Conservation (phyloP, 2,329 filamentous ascomycete species). For the Epichloe aotearoae region DNA sequence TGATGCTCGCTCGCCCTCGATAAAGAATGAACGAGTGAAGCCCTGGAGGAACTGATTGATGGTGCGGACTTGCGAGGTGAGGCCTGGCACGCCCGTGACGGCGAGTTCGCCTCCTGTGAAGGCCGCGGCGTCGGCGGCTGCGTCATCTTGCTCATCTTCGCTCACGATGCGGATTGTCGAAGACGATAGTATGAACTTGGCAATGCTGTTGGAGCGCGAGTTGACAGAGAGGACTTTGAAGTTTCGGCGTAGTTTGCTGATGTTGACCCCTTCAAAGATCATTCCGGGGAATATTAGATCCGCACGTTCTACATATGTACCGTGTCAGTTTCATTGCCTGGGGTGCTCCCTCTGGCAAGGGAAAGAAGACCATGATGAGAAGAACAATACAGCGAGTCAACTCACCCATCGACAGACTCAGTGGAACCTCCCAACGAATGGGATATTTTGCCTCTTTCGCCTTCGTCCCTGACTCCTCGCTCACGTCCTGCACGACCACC, state of each 20-base stretch:
- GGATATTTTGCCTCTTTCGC: constrained; percentile 17
- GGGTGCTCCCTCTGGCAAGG: too few relatives aligned
- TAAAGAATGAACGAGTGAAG: constrained; percentile 30
- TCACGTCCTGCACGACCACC: constrained; percentile 48
- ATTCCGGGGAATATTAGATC: constrained; percentile 59
- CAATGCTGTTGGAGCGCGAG: constrained; percentile 28
- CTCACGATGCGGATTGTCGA: constrained; percentile 26
- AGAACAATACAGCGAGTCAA: background rate
- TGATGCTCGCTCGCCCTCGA: constrained; percentile 22
- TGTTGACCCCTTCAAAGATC: constrained; percentile 47
- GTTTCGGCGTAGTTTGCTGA: constrained; percentile 17
- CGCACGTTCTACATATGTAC: constrained; percentile 33
- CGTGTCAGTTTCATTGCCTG: background rate
- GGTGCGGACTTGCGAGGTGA: constrained; percentile 47
- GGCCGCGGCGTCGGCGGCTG: constrained; percentile 7
- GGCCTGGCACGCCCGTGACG: constrained; percentile 50
- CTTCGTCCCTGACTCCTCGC: constrained; percentile 22
- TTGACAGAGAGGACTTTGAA: constrained; percentile 49
- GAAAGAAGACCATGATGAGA: background rate
- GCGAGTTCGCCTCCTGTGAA: constrained; percentile 22
- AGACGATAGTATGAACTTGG: constrained; percentile 26
- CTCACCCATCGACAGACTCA: constrained; percentile 23
- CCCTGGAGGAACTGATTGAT: constrained; percentile 54
- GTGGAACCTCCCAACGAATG: constrained; percentile 22
- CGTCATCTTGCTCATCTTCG: constrained; percentile 13